These are phyloP conservation scores for Perkinsela sp. DNA, from an alignment of 208 protist genomes.

Conservation along the genomic window DNA sequence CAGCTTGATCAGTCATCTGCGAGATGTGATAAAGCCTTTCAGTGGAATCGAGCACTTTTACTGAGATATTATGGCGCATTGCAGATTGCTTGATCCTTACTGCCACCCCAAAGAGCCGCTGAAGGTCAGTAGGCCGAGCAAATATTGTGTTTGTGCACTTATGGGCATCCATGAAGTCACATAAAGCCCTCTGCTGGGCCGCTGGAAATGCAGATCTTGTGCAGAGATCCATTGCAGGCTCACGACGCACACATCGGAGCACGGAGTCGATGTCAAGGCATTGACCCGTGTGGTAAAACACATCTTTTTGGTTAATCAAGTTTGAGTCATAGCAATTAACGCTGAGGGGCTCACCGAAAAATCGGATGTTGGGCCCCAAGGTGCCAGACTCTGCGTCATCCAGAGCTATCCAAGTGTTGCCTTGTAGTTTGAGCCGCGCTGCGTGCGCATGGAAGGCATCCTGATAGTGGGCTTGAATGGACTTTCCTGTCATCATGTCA, in stretches of 20 bases:
- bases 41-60: neutral
- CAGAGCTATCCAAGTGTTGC: neutral
- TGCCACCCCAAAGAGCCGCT: neutral
- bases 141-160: neutral
- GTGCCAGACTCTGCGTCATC: neutral
- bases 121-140: neutral
- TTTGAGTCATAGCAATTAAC: neutral
- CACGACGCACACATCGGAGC: neutral
- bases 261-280: neutral
- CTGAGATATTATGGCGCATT: neutral
- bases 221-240: neutral
- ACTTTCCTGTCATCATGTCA: neutral
- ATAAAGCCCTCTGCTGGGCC: neutral
- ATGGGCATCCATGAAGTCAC: neutral
- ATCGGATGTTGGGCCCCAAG: neutral
- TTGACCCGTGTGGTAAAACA: neutral
- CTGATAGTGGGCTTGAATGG: neutral
- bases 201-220: neutral
- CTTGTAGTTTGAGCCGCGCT: neutral
- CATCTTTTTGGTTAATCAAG: neutral
- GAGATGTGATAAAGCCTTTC: neutral
- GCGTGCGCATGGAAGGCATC: neutral
- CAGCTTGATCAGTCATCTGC: neutral
- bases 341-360: neutral
- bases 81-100: neutral